Conservation (phyloP, 2,329 filamentous ascomycete species). For the Alternaria brassicicola region DNA sequence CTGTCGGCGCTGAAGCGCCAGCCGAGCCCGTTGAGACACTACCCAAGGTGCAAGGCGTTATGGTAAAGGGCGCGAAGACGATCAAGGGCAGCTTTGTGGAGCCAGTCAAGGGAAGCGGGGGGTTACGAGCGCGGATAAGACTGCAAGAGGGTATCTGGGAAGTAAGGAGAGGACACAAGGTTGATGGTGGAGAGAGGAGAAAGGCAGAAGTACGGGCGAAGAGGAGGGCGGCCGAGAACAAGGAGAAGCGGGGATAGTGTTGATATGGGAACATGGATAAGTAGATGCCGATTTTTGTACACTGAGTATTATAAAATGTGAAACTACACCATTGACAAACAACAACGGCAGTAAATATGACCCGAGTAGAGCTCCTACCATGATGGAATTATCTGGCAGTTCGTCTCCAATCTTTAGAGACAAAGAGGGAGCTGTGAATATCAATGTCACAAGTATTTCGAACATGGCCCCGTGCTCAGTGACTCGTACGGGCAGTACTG, state of each 20-base stretch:
- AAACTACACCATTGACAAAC: background rate
- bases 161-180: slow-evolving; percentile 81
- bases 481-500: background rate
- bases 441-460: background rate
- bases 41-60: slow-evolving; percentile 67
- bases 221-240: slow-evolving; percentile 78
- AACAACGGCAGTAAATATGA: background rate
- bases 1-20: slow-evolving; percentile 48
- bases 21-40: slow-evolving; percentile 54
- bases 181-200: slow-evolving; percentile 94
- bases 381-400: background rate
- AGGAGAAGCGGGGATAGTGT: slow-evolving; percentile 62
- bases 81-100: slow-evolving; percentile 78
- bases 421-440: background rate
- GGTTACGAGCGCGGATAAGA: slow-evolving; percentile 68
- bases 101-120: slow-evolving; percentile 66
- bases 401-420: background rate
- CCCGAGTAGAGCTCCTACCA: background rate
- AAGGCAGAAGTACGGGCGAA: slow-evolving; percentile 86
- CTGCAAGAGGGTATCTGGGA: slow-evolving; percentile 94
- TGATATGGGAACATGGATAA: background rate
- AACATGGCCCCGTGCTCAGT: background rate
- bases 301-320: slow-evolving; percentile 2
- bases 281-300: slow-evolving; percentile 1
- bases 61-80: slow-evolving; percentile 68